Conservation (phyloP, 2,329 filamentous ascomycete genomes). For the Apiospora malaysiana region DNA sequence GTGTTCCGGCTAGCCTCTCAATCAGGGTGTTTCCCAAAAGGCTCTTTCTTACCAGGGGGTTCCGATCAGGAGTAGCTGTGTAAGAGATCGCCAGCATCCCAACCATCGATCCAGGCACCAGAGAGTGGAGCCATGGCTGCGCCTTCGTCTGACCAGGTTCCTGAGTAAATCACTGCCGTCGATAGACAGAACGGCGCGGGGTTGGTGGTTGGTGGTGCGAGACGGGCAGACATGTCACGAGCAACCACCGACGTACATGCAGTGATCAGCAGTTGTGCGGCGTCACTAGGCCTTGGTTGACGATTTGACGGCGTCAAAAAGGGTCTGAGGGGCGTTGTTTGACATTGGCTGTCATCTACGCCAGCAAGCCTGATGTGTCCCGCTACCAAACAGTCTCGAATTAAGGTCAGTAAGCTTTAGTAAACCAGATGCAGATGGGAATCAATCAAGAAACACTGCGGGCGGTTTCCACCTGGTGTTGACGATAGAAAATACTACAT, state of each 20-base stretch:
- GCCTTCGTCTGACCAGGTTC: constrained; percentile 15
- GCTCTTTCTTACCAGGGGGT: constrained; percentile 7
- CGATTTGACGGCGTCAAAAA: background rate
- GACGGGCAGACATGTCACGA: background rate
- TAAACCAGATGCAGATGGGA: background rate
- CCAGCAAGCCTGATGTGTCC: background rate
- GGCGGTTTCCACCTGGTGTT: background rate
- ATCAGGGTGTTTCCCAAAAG: constrained; percentile 1
- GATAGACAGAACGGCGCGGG: constrained; percentile 6
- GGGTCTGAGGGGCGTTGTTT: background rate
- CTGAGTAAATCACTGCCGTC: background rate
- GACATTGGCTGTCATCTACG: background rate
- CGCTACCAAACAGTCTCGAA: background rate
- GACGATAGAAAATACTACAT: background rate
- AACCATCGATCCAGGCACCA: constrained; percentile 5
- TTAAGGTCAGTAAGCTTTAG: background rate
- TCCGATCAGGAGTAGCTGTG: constrained; percentile 14
- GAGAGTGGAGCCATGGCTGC: constrained; percentile 8
- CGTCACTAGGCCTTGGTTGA: background rate
- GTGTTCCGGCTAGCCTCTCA: background rate
- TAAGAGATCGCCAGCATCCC: constrained; percentile 2
- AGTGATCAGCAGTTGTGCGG: background rate
- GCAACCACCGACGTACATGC: background rate
- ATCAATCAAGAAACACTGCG: constrained; percentile 8
- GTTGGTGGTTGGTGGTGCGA: background rate